Base-by-base conservation (phyloP, 75 land plant species). In the Pinus tabuliformis region DNA sequence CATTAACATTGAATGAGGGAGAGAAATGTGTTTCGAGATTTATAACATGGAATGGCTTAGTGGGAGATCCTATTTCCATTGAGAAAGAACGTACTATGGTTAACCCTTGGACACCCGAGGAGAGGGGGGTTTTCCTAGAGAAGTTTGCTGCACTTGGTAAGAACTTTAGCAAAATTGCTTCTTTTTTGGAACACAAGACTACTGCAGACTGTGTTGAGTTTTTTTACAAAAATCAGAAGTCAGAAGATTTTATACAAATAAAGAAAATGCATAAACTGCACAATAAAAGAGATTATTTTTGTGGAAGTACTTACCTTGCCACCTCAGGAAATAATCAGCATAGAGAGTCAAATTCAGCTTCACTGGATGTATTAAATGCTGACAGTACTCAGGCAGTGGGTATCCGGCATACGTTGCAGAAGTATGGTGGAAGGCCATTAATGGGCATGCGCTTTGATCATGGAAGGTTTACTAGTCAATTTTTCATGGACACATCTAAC, bases 161-260 rank as follows among this genome's bases (percentile, higher is more conserved):
- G 75, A 89, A 92, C 70, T 94, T 96, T 66, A 77, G 66, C 30
- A 92, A 86, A 79, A 90, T 96, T 72, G 83, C 99, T 39, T 90
- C 93, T 56, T 85, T 85, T 79, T 78, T 94, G 21, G 81, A 81
- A 68, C 88, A 92, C 81, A 96, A 96, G 80, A 96, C 97, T 22
- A 91, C 90, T 42, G 99, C 94, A 15, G 99, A 96, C 65, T 96
- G 99, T 79, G 81, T 96, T 45, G 92, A 96, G 75, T 96, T 90
- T 61, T 96, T 90, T 72, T 96, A 96, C 76, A 93, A 89, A 77
- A 96, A 96, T 72, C 92, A 93, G 58, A 93, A 90, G 73, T 86
- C 90, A 22, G 93, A 92, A 52, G 80, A 81, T 42, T 94, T 96
- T 78, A 83, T 80, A 72, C 91, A 82, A 82, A 76, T 85, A 59